Conservation (phyloP, 352 stramenopile species). For the Globisporangium rhizosaccharum region DNA sequence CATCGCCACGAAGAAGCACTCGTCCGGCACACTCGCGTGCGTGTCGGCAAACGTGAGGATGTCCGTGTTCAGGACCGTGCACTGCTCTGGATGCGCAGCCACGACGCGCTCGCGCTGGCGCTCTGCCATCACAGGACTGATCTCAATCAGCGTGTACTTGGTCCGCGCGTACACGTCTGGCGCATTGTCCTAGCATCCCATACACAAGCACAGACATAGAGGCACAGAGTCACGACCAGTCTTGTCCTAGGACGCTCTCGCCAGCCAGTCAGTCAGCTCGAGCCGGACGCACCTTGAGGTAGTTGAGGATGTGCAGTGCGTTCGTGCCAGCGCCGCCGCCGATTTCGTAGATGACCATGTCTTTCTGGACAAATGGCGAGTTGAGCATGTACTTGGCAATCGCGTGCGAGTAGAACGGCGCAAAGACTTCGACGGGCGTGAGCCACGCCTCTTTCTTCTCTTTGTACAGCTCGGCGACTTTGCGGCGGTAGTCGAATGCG, state of each 20-base stretch:
- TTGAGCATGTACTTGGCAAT: conserved; percentile 86
- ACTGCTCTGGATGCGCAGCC: conserved; percentile 50
- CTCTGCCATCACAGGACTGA: conserved; percentile 83
- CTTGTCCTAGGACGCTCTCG: too few species aligned
- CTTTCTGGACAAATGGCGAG: conserved; percentile 47
- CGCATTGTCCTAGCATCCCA: conserved; percentile 26
- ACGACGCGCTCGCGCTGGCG: conserved; percentile 63
- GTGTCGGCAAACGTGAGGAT: conserved; percentile 68
- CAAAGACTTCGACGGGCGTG: conserved; percentile 88
- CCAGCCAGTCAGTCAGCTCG: not conserved
- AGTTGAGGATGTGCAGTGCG: conserved; percentile 88
- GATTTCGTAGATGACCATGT: conserved; percentile 81
- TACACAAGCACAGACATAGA: not conserved
- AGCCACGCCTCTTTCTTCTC: conserved; percentile 78
- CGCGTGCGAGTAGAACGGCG: conserved; percentile 83
- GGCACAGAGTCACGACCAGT: not conserved
- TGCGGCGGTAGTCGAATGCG: conserved; percentile 59
- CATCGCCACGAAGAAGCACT: conserved; percentile 81
- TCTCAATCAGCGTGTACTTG: conserved; percentile 88
- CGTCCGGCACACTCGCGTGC: conserved; percentile 38
- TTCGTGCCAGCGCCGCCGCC: conserved; percentile 87
- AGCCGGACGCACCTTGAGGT: conserved; percentile 32
- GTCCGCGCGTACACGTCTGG: conserved; percentile 75
- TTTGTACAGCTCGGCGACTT: conserved; percentile 63
- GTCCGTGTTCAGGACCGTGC: conserved; percentile 73